Evolutionary conservation across 768 basidiomycete genomes (phyloP).

Genomic region (Suillus ampliporus): DNA sequence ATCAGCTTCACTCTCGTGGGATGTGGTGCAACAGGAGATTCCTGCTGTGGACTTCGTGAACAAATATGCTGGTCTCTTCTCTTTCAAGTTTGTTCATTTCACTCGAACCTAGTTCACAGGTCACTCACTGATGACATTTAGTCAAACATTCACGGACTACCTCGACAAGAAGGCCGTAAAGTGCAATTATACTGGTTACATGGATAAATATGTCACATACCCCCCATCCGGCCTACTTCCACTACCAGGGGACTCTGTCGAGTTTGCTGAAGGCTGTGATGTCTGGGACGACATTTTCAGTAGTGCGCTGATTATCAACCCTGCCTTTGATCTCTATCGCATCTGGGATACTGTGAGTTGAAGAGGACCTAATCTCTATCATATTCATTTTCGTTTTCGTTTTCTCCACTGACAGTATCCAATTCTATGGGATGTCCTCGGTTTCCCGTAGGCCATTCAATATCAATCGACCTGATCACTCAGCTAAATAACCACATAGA

Average conservation of each 20-base stretch:
- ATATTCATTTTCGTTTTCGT: conserved; percentile 12
- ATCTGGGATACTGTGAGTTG: conserved; percentile 68
- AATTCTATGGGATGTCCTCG: conserved; percentile 78
- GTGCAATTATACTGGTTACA: conserved; percentile 70
- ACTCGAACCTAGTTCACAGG: neutral
- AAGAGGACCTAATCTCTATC: neutral
- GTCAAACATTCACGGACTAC: conserved; percentile 64
- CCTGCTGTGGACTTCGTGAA: conserved; percentile 78
- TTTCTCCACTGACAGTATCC: conserved; percentile 50
- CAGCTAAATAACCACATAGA: conserved; percentile 34
- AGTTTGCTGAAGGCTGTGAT: conserved; percentile 59
- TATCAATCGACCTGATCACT: neutral
- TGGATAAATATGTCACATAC: conserved; percentile 64
- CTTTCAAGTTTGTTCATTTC: conserved; percentile 61
- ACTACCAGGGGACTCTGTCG: conserved; percentile 60
- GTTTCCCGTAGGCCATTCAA: conserved; percentile 63
- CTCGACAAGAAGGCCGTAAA: conserved; percentile 55
- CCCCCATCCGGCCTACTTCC: conserved; percentile 71
- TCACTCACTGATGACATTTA: conserved; percentile 25
- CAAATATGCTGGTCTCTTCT: conserved; percentile 71
- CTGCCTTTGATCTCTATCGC: conserved; percentile 78
- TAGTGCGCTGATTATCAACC: conserved; percentile 67
- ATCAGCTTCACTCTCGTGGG: conserved; percentile 62
- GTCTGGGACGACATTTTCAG: conserved; percentile 70
- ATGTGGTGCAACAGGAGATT: conserved; percentile 69